Evolutionary conservation across 176 grass and related monocot species (phyloP).

Genomic region (Metroxylon sagu): DNA sequence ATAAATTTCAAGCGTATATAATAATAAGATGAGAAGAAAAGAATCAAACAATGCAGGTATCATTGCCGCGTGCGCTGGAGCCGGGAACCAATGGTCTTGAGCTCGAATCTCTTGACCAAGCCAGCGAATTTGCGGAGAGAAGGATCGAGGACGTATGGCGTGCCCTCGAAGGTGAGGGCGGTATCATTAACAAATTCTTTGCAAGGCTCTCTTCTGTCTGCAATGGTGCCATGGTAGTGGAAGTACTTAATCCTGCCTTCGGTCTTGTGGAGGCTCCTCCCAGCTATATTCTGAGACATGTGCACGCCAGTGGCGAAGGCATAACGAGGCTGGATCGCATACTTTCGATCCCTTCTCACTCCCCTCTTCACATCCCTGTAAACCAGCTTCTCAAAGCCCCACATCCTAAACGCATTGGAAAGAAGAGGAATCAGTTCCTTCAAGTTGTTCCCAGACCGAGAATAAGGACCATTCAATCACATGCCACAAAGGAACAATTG

Average conservation of each 20-base stretch:
- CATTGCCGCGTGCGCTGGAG: slow-evolving; percentile 30
- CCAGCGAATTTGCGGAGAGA: slow-evolving; percentile 39
- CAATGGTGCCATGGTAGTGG: slow-evolving; percentile 80
- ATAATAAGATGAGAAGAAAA: too few species aligned
- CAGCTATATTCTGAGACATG: slow-evolving; percentile 64
- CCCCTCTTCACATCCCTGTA: slow-evolving; percentile 52
- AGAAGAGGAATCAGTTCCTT: too few species aligned
- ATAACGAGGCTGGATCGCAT: slow-evolving; percentile 65
- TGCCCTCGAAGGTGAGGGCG: slow-evolving; percentile 40
- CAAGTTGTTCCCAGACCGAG: too few species aligned
- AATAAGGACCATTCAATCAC: too few species aligned
- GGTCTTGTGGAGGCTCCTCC: slow-evolving; percentile 53
- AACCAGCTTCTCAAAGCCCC: slow-evolving; percentile 91
- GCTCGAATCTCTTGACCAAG: slow-evolving; percentile 50
- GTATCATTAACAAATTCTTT: slow-evolving; percentile 29
- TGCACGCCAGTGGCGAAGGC: slow-evolving; percentile 73
- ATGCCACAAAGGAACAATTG: too few species aligned
- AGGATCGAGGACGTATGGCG: slow-evolving; percentile 54
- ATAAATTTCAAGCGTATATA: too few species aligned
- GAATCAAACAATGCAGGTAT: not conserved
- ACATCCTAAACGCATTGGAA: slow-evolving; percentile 23
- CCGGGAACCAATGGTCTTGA: slow-evolving; percentile 30
- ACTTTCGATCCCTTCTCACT: slow-evolving; percentile 64
- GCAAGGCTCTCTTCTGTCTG: slow-evolving; percentile 44
- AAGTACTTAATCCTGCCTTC: slow-evolving; percentile 82